Percentiles rank a stretch among this genome's conserved stretches.
phyloP scores from a whole-genome alignment of 2,329 filamentous ascomycete species.

The Penicillium sclerotiorum region DNA sequence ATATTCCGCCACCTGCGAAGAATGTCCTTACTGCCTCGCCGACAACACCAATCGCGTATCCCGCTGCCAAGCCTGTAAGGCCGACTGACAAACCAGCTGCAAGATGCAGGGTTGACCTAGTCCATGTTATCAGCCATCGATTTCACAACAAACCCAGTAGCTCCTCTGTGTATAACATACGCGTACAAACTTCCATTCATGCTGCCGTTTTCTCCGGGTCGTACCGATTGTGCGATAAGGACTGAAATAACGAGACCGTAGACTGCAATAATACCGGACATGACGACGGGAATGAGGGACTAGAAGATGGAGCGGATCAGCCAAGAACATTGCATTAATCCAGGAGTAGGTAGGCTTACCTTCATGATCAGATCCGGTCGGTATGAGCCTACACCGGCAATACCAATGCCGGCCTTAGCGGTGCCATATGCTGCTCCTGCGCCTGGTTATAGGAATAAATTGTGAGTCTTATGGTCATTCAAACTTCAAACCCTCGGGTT shows the following conservation, averaged over 20 bases:
- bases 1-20: not conserved
- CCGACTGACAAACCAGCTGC: conserved; percentile 89
- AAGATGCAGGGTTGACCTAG: conserved; percentile 87
- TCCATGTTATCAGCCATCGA: conserved; percentile 19
- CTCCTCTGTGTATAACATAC: conserved; percentile 52
- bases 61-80: conserved; percentile 87
- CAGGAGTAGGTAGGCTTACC: conserved; percentile 42
- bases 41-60: conserved; percentile 94
- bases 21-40: conserved; percentile 72
- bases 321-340: not conserved
- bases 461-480: conserved; percentile 3
- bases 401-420: conserved; percentile 69
- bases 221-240: conserved; percentile 88
- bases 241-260: conserved; percentile 97
- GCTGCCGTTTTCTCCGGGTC: conserved; percentile 67
- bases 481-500: not conserved
- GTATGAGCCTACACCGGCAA: conserved; percentile 67
- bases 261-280: conserved; percentile 99
- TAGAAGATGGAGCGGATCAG: conserved; percentile 30
- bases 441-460: conserved; percentile 48
- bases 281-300: conserved; percentile 65
- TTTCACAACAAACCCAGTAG: not conserved
- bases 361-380: conserved; percentile 71
- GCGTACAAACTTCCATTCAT: conserved; percentile 69
- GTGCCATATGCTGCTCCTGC: conserved; percentile 69